These are phyloP conservation scores for Yamadazyma sp. DNA, from an alignment of 1,139 yeast genomes.

Conservation along the genomic window DNA sequence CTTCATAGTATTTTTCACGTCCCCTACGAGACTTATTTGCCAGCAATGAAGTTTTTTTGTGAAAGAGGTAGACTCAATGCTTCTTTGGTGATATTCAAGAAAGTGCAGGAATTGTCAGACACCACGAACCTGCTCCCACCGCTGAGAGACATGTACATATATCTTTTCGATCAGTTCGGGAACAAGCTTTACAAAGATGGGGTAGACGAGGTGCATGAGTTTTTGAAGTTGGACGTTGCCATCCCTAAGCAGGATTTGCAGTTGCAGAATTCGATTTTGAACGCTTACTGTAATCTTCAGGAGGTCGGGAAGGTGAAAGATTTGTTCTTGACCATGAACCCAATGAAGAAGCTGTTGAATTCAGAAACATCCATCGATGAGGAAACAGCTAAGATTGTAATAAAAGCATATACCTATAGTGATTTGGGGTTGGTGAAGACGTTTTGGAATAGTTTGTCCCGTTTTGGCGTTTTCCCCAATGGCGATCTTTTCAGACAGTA, in stretches of 20 bases:
- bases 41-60: slow-evolving; percentile 62
- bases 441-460: slow-evolving; percentile 63
- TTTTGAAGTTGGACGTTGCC: slow-evolving; percentile 63
- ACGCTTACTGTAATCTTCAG: slow-evolving; percentile 64
- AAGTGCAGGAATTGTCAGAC: slow-evolving; percentile 57
- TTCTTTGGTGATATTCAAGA: slow-evolving; percentile 64
- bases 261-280: slow-evolving; percentile 62
- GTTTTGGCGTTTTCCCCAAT: slow-evolving; percentile 55
- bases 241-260: slow-evolving; percentile 56
- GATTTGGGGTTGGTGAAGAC: slow-evolving; percentile 60
- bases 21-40: slow-evolving; percentile 61
- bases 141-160: slow-evolving; percentile 64
- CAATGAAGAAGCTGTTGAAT: slow-evolving; percentile 47
- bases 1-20: slow-evolving; percentile 58
- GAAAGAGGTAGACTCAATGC: slow-evolving; percentile 59
- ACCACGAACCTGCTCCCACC: slow-evolving; percentile 53
- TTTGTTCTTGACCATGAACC: slow-evolving; percentile 57
- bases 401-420: slow-evolving; percentile 62
- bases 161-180: slow-evolving; percentile 65
- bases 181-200: slow-evolving; percentile 64
- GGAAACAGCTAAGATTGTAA: slow-evolving; percentile 70
- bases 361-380: slow-evolving; percentile 54
- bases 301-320: slow-evolving; percentile 62
- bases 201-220: slow-evolving; percentile 63
- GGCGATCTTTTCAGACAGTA: slow-evolving; percentile 61